phyloP scores from a whole-genome alignment of 1,139 yeast genomes.

The Zygosaccharomyces sapae region DNA sequence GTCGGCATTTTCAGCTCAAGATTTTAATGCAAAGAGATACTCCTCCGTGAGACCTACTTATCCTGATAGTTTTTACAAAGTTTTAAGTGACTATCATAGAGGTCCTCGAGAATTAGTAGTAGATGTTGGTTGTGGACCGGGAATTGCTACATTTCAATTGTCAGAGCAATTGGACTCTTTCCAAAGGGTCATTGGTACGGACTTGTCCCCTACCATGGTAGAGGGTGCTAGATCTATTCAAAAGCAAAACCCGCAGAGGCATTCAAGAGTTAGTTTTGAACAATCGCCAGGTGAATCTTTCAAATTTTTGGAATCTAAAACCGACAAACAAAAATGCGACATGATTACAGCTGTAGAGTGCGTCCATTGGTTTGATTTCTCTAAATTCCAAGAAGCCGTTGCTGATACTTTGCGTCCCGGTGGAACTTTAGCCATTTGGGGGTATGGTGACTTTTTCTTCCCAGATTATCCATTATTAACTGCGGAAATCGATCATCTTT shows the following conservation, averaged over 20 bases:
- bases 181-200: conserved; percentile 59
- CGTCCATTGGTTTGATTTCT: conserved; percentile 68
- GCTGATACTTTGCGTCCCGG: conserved; percentile 49
- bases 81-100: conserved; percentile 37
- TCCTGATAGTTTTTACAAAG: conserved; percentile 44
- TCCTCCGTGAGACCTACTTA: conserved; percentile 55
- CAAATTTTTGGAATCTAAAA: conserved; percentile 28
- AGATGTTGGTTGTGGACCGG: conserved; percentile 82
- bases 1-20: conserved; percentile 61
- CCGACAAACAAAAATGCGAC: conserved; percentile 43
- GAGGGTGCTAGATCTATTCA: conserved; percentile 40
- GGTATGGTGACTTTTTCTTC: conserved; percentile 59
- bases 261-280: conserved; percentile 22
- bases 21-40: conserved; percentile 51
- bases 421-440: conserved; percentile 73
- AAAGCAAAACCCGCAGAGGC: conserved; percentile 13
- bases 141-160: conserved; percentile 61
- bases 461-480: conserved; percentile 34
- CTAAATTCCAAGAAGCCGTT: conserved; percentile 49
- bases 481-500: conserved; percentile 35
- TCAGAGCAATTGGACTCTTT: conserved; percentile 33
- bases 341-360: conserved; percentile 70
- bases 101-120: conserved; percentile 40
- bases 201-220: conserved; percentile 61
- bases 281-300: conserved; percentile 37